Evolutionary conservation across 192 early-diverging fungal genomes (phyloP), one percentile per base, ranked within the genome.

Genomic region (Podila minutissima): DNA sequence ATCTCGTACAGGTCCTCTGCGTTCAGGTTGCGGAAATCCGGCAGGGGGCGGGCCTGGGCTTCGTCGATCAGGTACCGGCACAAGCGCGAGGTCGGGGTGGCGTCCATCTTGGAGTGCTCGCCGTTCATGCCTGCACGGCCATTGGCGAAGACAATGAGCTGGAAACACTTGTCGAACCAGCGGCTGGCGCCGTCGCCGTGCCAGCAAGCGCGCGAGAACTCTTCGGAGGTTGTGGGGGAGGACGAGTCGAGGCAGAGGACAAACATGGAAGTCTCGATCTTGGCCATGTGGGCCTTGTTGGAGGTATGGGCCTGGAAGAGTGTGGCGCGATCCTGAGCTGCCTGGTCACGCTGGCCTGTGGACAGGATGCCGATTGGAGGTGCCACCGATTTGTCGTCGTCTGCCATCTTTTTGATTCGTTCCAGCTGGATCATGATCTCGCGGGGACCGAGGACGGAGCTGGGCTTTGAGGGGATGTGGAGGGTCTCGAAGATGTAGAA

Each of bases 101-200:
- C 95, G 59, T 96, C 95, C 84, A 95, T 94, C 74, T 75, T 82
- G 37, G 75, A 82, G 60, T 82, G 75, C 46, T 94, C 93, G 46
- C 93, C 93, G 37, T 89, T 71, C 57, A 91, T 83, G 2, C 84
- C 89, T 5, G 86, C 88, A 12, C 88, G 74, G 31, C 95, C 96
- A 75, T 94, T 95, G 71, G 90, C 89, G 68, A 92, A 91, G 59
- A 95, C 84, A 29, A 89, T 82, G 28, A 95, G 69, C 20, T 84
- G 89, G 58, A 94, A 76, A 28, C 85, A 86, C 77, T 95, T 97
- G 82, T 97, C 96, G 69, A 93, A 95, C 96, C 96, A 97, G 10
- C 96, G 87, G 72, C 96, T 97, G 69, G 88, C 89, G 4, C 93
- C 95, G 38, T 83, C 89, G 29, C 93, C 91, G 85, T 94, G 93